Evolutionary conservation across 805 yeast genomes (phyloP).

Genomic region (Metschnikowia cerradonensis): DNA sequence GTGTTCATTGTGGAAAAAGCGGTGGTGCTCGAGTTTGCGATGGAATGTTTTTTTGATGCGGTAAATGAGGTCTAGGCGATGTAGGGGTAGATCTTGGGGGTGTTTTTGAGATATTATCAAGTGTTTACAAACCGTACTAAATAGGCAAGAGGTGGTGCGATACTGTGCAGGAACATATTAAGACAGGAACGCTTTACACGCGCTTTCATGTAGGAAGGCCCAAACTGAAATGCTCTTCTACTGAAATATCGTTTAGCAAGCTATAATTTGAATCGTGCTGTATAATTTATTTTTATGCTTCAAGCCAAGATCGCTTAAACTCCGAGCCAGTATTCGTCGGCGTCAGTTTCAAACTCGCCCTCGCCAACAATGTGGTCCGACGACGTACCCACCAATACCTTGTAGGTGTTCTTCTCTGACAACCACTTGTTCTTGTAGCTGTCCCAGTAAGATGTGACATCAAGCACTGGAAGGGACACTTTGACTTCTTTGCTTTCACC

Average conservation of each 20-base stretch:
- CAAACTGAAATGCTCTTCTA: no score
- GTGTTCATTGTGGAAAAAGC: constrained; percentile 10
- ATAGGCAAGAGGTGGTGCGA: constrained; percentile 5
- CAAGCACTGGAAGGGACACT: constrained; percentile 21
- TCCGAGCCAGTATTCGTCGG: constrained; percentile 14
- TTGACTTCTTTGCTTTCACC: constrained; percentile 16
- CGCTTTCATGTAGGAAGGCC: neutral
- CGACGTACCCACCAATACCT: constrained; percentile 22
- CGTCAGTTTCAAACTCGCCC: constrained; percentile 10
- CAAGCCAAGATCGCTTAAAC: neutral
- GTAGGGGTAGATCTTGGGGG: constrained; percentile 1
- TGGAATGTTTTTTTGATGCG: neutral
- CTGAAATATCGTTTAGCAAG: no score
- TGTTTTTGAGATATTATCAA: neutral
- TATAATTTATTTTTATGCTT: no score
- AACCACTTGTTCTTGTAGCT: constrained; percentile 26
- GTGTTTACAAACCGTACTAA: constrained; percentile 17
- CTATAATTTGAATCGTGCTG: no score
- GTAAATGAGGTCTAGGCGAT: neutral
- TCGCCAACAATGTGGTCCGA: constrained; percentile 10
- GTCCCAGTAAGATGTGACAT: constrained; percentile 29
- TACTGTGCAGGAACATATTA: neutral
- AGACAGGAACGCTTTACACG: no score
- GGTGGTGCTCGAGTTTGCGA: neutral
- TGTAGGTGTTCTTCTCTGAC: constrained; percentile 23